Base-by-base conservation (phyloP, 2,329 filamentous ascomycete genomes). In the Ascochyta fabae region DNA sequence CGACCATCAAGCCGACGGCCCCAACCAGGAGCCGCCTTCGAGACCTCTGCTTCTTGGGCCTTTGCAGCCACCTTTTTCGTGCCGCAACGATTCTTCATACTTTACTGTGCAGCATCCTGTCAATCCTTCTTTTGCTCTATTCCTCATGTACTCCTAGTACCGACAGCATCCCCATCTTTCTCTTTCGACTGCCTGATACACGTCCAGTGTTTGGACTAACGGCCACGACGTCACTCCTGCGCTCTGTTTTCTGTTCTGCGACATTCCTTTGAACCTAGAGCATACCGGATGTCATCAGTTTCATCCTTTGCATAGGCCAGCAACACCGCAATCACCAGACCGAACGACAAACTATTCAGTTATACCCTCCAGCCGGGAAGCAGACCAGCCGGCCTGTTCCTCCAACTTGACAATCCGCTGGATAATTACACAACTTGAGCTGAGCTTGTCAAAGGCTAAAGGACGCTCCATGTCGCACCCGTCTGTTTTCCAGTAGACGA, bases 21-120 rank as follows among this genome's bases (percentile, higher is more conserved):
- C 70, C 70, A 69, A 69, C 61, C 64, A 70, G 66, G 55, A 63
- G 58, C 64, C 56, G 59, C 59, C 53, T 60, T 67, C 59, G 60
- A 62, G 65, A 60, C 62, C 60, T 50, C 60, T 40, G 59, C 58
- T 57, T 60, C 59, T 61, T 64, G 61, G 58, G 50, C 56, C 54
- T 55, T 58, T 66, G 61, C 60, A 62, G 60, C 54, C 60, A 56
- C 51, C 56, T 46, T 62, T 58, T 56, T 60, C 61, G 62, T 66
- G 63, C 66, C 64, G 60, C 66, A 68, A 59, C 62, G 60, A 54
- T 59, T 63, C 24, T 53, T 56, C 56, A 53, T 69, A 68, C 61
- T 62, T 70, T 70, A 71, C 56, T 52, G 61, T 63, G 52, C 55
- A 60, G 61, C 58, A 53, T 66, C 67, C 70, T 67, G 60, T 60